Conservation (phyloP, 2,329 filamentous ascomycete genomes). For the Hysterium pulicare region DNA sequence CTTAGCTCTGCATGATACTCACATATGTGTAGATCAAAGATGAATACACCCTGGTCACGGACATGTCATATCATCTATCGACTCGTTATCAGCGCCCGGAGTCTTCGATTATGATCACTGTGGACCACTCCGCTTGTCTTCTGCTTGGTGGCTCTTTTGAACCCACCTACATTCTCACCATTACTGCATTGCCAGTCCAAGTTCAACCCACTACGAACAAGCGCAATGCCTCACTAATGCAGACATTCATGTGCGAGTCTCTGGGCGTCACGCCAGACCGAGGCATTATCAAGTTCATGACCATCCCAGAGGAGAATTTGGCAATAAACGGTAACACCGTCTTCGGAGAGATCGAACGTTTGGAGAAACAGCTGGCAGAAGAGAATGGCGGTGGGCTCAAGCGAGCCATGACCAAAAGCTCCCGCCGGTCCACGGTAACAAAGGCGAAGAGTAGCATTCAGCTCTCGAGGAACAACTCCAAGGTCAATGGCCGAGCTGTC, state of each 20-base stretch:
- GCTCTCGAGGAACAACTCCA: slow-evolving; percentile 31
- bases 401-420: slow-evolving; percentile 37
- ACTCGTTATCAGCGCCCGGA: slow-evolving; percentile 72
- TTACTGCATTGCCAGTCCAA: slow-evolving; percentile 66
- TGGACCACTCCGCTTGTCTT: slow-evolving; percentile 74
- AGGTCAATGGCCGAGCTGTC: slow-evolving; percentile 24
- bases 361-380: slow-evolving; percentile 46
- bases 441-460: slow-evolving; percentile 38
- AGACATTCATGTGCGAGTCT: slow-evolving; percentile 69
- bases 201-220: slow-evolving; percentile 74
- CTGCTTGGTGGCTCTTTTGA: slow-evolving; percentile 72
- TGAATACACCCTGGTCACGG: slow-evolving; percentile 70
- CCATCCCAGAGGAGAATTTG: slow-evolving; percentile 67
- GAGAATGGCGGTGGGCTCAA: slow-evolving; percentile 42
- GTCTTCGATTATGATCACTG: slow-evolving; percentile 68
- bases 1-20: slow-evolving; percentile 15
- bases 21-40: slow-evolving; percentile 61
- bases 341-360: slow-evolving; percentile 62
- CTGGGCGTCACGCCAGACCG: slow-evolving; percentile 64
- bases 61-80: slow-evolving; percentile 70
- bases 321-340: slow-evolving; percentile 70
- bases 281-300: slow-evolving; percentile 69
- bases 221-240: slow-evolving; percentile 73
- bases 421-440: slow-evolving; percentile 28
- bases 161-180: slow-evolving; percentile 73